Evolutionary conservation across 2,329 filamentous ascomycete genomes (phyloP), one percentile per base, ranked within the genome.

Genomic region (Aciculosporium take): DNA sequence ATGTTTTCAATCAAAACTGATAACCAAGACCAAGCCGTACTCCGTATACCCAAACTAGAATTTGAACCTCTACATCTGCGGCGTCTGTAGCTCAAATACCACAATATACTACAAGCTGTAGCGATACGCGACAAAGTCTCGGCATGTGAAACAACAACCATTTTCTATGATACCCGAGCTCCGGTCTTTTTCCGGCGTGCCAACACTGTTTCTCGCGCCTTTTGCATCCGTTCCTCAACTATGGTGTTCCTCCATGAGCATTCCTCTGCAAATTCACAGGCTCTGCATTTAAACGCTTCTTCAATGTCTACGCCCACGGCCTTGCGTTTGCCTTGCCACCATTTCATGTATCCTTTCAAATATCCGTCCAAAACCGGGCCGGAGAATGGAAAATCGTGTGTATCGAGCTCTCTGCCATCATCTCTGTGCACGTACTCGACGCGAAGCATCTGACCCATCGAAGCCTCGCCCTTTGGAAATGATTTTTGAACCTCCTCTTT

Each of bases 221-320:
- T 37, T 20, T 33, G 29, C 20, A 44, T 21, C 1, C 29, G 34
- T 12, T 36, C 76, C 45, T 76, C 69, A 41, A 88, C 76, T 59
- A 83, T 80, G 9, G 68, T 68, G 50, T 72, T 68, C 29, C 88
- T 69, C 89, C 89, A 96, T 10, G 72, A 70, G 57, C 89, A 96
- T 2, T 66, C 69, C 2, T 84, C 79, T 0, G 71, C 75, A 58
- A 95, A 95, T 49, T 94, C 86, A 54, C 89, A 96, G 20, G 71
- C 76, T 17, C 76, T 66, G 56, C 89, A 96, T 58, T 95, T 96
- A 62, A 81, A 94, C 0, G 85, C 84, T 51, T 95, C 88, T 53
- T 88, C 80, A 6, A 93, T 71, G 6, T 75, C 69, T 3, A 95
- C 88, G 0, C 89, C 89, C 7, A 70, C 68, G 0, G 87, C 76